Evolutionary conservation across 495 filamentous ascomycete species (phyloP).

Genomic region (Penicillium ochrochloron): DNA sequence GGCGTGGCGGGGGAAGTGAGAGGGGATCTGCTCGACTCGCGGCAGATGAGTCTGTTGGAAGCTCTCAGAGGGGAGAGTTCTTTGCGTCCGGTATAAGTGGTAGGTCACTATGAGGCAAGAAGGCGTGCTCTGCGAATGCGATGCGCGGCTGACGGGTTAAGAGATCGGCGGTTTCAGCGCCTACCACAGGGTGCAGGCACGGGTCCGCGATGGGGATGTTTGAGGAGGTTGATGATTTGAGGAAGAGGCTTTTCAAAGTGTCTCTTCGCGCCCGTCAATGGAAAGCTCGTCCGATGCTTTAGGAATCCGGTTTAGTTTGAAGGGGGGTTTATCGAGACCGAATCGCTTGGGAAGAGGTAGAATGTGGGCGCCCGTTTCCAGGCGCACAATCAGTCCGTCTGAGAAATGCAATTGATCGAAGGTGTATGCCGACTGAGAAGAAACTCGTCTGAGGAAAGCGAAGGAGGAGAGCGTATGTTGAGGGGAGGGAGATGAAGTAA

Average conservation of each 20-base stretch:
- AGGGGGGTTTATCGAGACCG: neutral
- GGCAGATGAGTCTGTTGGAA: constrained; percentile 2
- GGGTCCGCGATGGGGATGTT: constrained; percentile 9
- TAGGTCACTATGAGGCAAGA: constrained; percentile 11
- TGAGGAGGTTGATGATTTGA: constrained; percentile 12
- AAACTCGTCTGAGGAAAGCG: neutral
- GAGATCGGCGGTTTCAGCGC: constrained; percentile 32
- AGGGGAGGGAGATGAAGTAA: constrained; percentile 1
- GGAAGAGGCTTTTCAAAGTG: neutral
- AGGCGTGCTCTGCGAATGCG: constrained; percentile 20
- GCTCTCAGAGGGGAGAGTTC: neutral
- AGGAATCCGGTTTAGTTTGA: neutral
- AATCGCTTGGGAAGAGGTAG: neutral
- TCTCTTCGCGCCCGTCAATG: constrained; percentile 15
- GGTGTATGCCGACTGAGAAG: neutral
- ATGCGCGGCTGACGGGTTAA: constrained; percentile 31
- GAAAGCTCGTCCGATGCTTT: constrained; percentile 1
- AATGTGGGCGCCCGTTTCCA: neutral
- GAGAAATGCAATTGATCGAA: constrained; percentile 4
- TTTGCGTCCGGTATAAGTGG: constrained; percentile 9
- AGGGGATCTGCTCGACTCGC: constrained; percentile 11
- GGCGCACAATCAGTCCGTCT: neutral
- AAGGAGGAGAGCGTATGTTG: neutral
- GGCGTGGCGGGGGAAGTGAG: constrained; percentile 2
- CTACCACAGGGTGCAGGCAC: constrained; percentile 25